Evolutionary conservation across 2,329 filamentous ascomycete genomes (phyloP), one percentile per base, ranked within the genome.

Genomic region (Nemania serpens): DNA sequence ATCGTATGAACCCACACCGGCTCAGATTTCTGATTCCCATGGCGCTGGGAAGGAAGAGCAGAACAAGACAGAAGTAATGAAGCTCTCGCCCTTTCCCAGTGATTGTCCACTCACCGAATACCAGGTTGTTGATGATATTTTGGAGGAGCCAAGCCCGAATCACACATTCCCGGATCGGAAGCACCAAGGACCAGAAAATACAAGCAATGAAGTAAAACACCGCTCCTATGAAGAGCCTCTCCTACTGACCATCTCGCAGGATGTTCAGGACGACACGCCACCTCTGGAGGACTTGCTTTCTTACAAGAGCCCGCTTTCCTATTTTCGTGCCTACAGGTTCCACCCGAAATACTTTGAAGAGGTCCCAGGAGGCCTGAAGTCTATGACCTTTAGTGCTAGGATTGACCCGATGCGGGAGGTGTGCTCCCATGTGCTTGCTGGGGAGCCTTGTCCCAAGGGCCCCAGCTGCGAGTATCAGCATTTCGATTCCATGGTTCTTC

Each of bases 341-440:
- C 93, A 98, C 73, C 91, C 91, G 34, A 81, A 85, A 53, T 98
- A 88, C 77, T 79, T 82, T 66, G 76, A 89, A 51, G 80, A 85
- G 58, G 87, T 97, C 59, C 74, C 85, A 58, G 89, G 88, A 64
- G 94, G 94, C 45, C 89, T 93, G 72, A 88, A 90, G 73, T 98
- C 95, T 66, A 82, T 96, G 79, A 98, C 93, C 45, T 98, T 94
- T 78, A 97, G 91, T 78, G 91, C 96, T 76, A 89, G 88, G 68
- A 96, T 99, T 76, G 88, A 97, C 73, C 82, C 88, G 22, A 82
- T 86, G 62, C 88, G 84, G 68, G 84, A 85, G 63, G 73, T 98
- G 50, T 99, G 95, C 76, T 88, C 87, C 39, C 89, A 86, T 70
- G 91, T 96, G 75, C 78, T 91, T 64, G 81, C 82, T 49, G 88